Conservation (phyloP, 2,329 filamentous ascomycete species). For the Tolypocladium pustulatum region DNA sequence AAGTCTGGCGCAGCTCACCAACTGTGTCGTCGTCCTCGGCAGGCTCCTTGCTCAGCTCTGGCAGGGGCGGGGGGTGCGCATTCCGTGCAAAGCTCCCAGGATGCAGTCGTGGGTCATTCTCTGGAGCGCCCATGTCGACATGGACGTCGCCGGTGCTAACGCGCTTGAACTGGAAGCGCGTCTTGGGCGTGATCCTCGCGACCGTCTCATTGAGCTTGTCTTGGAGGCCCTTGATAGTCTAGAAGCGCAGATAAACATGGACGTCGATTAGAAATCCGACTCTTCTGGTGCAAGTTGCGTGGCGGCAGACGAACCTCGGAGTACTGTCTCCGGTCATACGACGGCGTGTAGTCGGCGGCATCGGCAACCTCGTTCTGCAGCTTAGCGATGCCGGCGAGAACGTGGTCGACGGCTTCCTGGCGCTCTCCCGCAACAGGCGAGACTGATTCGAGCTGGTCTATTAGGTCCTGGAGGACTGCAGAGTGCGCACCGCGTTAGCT, state of each 20-base stretch:
- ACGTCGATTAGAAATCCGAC: not conserved
- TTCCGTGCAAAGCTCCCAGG: slow-evolving; percentile 22
- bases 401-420: slow-evolving; percentile 69
- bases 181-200: slow-evolving; percentile 58
- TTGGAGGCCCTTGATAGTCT: slow-evolving; percentile 71
- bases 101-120: slow-evolving; percentile 32
- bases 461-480: slow-evolving; percentile 65
- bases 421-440: slow-evolving; percentile 60
- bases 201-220: slow-evolving; percentile 67
- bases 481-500: not conserved
- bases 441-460: slow-evolving; percentile 54
- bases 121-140: slow-evolving; percentile 31
- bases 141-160: slow-evolving; percentile 14
- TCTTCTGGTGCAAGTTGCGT: not conserved
- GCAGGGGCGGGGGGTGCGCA: slow-evolving; percentile 8
- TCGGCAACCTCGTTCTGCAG: slow-evolving; percentile 80
- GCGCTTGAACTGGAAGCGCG: slow-evolving; percentile 71
- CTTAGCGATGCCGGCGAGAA: slow-evolving; percentile 67
- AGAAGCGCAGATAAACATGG: slow-evolving; percentile 1
- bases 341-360: slow-evolving; percentile 68
- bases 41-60: slow-evolving; percentile 5
- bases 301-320: slow-evolving; percentile 49
- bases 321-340: slow-evolving; percentile 84
- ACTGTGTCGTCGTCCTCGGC: slow-evolving; percentile 22
- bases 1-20: slow-evolving; percentile 22